Base-by-base conservation (phyloP, 345 rosid species). In the Hypericum perforatum region DNA sequence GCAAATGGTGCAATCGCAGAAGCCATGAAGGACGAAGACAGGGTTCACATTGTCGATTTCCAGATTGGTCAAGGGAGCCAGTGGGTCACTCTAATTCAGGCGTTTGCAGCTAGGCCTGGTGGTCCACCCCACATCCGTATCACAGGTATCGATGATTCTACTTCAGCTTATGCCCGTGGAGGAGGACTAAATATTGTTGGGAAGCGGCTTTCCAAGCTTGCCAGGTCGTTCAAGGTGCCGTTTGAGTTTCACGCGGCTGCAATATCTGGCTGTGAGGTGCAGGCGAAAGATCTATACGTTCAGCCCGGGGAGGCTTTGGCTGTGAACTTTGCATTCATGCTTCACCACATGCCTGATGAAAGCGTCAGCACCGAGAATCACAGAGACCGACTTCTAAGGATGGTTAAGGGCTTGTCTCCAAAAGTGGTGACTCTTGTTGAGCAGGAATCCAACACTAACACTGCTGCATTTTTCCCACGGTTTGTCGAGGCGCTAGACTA, bases 1-100 rank as follows among this genome's bases (percentile, higher is more conserved):
- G 95, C 94, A 5, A 90, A 86, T 59, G 97, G 97, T 49, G 97
- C 97, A 0, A 80, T 90, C 16, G 97, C 97, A 9, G 95, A 86
- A 69, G 97, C 95, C 65, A 84, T 86, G 94, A 90, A 86, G 70
- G 79, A 82, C 54, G 95, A 86, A 56, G 71, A 77, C 51, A 67
- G 72, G 63, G 89, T 90, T 44, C 95, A 90, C 64, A 90, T 90
- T 36, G 70, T 89, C 16, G 97, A 89, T 61, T 89, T 89, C 74
- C 97, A 84, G 57, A 86, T 90, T 49, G 86, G 68, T 53, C 94
- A 86, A 73, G 97, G 97, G 54, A 80, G 78, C 64, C 97, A 90
- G 54, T 90, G 97, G 97, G 32, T 80, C 64, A 66, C 88, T 59
- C 85, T 90, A 37, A 84, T 90, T 66, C 97, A 86, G 66, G 97